phyloP scores from a whole-genome alignment of 257 asterid species.

The Solanum sitiens region DNA sequence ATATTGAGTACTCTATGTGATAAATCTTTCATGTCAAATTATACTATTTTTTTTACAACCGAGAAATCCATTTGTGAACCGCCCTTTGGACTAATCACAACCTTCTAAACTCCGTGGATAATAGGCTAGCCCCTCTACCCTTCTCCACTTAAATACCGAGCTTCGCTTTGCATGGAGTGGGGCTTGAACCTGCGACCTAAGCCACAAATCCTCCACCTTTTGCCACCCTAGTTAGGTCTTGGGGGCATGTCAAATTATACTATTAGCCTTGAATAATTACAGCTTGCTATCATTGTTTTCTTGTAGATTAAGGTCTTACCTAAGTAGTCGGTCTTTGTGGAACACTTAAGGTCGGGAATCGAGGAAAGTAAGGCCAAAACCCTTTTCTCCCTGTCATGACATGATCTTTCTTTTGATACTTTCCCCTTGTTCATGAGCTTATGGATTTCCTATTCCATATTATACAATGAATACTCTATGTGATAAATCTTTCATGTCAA shows the following conservation, averaged over 20 bases:
- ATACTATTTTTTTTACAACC: background rate
- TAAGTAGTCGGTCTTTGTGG: background rate
- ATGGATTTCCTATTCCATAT: background rate
- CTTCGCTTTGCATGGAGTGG: background rate
- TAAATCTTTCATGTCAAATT: background rate
- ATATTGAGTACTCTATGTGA: background rate
- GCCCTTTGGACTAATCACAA: background rate
- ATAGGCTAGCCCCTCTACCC: background rate
- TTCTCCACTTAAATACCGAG: background rate
- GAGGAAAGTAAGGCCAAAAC: no score
- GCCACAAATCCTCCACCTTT: background rate
- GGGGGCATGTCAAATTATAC: background rate
- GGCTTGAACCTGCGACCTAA: background rate
- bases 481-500: background rate
- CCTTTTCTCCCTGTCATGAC: background rate
- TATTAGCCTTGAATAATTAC: background rate
- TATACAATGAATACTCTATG: background rate
- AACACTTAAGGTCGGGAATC: background rate
- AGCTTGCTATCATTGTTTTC: background rate
- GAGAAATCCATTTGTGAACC: background rate
- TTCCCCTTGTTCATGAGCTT: background rate
- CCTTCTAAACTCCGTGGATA: background rate
- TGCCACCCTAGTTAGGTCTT: background rate
- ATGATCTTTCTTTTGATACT: background rate
- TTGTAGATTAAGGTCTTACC: background rate